A percentile compares a stretch with the other conserved stretches of the same genome.
phyloP scores from a whole-genome alignment of 331 rosid species.

The Arachis monticola region DNA sequence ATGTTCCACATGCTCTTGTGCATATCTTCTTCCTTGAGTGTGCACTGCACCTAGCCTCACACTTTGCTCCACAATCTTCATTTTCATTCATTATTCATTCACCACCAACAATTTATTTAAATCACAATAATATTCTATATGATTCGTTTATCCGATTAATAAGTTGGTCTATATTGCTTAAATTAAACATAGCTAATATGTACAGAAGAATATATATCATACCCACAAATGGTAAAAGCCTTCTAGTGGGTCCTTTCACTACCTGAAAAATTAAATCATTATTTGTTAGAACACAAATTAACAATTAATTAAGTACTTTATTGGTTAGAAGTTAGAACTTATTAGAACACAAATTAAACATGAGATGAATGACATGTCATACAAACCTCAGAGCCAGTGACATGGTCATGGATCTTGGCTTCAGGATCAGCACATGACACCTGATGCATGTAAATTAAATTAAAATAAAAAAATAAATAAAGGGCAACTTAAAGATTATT shows the following conservation, averaged over 20 bases:
- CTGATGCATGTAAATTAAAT: slow-evolving; percentile 37
- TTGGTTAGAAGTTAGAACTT: neutral
- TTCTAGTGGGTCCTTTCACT: slow-evolving; percentile 64
- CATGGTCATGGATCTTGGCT: slow-evolving; percentile 39
- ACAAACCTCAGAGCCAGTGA: slow-evolving; percentile 48
- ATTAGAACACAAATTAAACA: neutral
- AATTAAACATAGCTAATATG: no score
- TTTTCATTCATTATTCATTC: neutral
- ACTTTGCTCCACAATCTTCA: slow-evolving; percentile 59
- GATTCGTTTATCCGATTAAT: neutral
- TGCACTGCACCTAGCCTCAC: slow-evolving; percentile 58
- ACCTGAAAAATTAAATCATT: slow-evolving; percentile 39
- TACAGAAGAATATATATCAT: slow-evolving; percentile 11
- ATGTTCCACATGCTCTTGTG: slow-evolving; percentile 65
- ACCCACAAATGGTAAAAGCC: slow-evolving; percentile 55
- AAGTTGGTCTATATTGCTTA: neutral
- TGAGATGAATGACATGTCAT: slow-evolving; percentile 9
- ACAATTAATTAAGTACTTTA: no score
- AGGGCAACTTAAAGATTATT: no score
- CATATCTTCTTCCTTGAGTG: slow-evolving; percentile 77
- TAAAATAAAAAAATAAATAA: no score
- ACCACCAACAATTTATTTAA: neutral
- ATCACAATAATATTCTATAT: no score
- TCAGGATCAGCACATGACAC: slow-evolving; percentile 44
- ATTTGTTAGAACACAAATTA: no score